These are phyloP conservation scores for Coniochaeta pulveracea DNA, from an alignment of 2,329 filamentous ascomycete genomes.

Conservation along the genomic window DNA sequence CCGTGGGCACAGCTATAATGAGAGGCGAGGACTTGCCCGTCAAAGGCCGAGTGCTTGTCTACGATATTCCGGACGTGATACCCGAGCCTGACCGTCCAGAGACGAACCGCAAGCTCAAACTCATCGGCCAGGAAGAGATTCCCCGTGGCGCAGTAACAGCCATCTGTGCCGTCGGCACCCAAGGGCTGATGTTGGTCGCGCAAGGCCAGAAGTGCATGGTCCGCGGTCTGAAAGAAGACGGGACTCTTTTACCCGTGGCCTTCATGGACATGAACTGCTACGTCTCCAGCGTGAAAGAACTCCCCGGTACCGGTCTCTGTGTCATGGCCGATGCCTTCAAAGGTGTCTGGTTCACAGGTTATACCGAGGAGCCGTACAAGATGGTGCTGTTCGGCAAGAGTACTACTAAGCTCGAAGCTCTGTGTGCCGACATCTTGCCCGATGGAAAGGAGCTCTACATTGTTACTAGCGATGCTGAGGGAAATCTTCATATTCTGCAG, in stretches of 20 bases:
- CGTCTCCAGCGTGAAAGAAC: constrained; percentile 72
- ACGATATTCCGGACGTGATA: constrained; percentile 84
- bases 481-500: constrained; percentile 79
- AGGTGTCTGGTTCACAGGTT: constrained; percentile 92
- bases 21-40: constrained; percentile 85
- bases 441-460: constrained; percentile 75
- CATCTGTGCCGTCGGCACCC: constrained; percentile 71
- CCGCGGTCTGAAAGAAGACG: constrained; percentile 88
- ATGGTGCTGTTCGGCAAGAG: constrained; percentile 91
- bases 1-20: constrained; percentile 75
- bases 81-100: constrained; percentile 79
- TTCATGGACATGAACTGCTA: constrained; percentile 98
- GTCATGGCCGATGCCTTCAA: constrained; percentile 85
- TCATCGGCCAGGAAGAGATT: constrained; percentile 82
- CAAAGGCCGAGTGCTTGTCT: constrained; percentile 77
- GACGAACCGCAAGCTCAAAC: constrained; percentile 74
- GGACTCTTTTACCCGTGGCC: constrained; percentile 80
- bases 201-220: constrained; percentile 98
- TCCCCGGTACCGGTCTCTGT: constrained; percentile 74
- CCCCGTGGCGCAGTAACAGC: constrained; percentile 85
- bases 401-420: constrained; percentile 62
- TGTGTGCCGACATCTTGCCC: constrained; percentile 80
- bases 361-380: constrained; percentile 92
- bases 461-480: constrained; percentile 71
- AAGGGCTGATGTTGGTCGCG: constrained; percentile 78